Evolutionary conservation across 352 stramenopile species (phyloP), one percentile per base, ranked within the genome.

Genomic region (Pythium plurisporium): DNA sequence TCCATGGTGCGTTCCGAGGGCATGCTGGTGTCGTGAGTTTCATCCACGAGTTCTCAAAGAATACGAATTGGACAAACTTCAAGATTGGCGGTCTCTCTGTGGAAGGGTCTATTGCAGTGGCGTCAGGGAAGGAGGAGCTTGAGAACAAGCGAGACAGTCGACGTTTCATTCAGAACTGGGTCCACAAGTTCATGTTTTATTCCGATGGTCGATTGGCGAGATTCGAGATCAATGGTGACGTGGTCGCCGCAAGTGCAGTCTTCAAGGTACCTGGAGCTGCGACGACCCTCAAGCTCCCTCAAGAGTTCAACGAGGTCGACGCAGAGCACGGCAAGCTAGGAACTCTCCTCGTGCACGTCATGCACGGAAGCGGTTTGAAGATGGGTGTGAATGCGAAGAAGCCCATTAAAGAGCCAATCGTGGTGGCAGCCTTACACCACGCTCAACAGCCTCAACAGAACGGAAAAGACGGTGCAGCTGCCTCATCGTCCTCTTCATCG

Each of bases 131-230:
- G 41, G 85, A 95, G 47, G 82, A 95, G 56, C 76, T 95, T 17
- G 85, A 92, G 52, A 95, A 95, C 69, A 84, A 85, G 36, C 76
- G 79, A 37, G 85, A 95, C 34, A 77, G 73, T 0, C 79, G 85
- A 31, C 89, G 87, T 46, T 95, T 95, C 40, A 81, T 93, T 37
- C 85, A 95, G 57, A 95, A 95, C 48, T 95, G 85, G 85, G 83
- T 95, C 30, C 85, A 95, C 70, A 95, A 95, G 65, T 95, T 95
- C 45, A 92, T 84, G 29, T 95, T 95, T 37, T 89, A 89, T 59
- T 83, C 76, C 10, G 82, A 95, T 33, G 85, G 85, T 3, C 72
- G 81, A n/a, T 70, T 95, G 12, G 83, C 84, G 3, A 82, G 84
- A 6, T 93, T 95, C 61, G 85, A 95, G 64, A 93, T 95, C 54